Evolutionary conservation across 192 early-diverging fungal species (phyloP), one percentile per base, ranked within the genome.

Genomic region (Backusella tarrabulga): DNA sequence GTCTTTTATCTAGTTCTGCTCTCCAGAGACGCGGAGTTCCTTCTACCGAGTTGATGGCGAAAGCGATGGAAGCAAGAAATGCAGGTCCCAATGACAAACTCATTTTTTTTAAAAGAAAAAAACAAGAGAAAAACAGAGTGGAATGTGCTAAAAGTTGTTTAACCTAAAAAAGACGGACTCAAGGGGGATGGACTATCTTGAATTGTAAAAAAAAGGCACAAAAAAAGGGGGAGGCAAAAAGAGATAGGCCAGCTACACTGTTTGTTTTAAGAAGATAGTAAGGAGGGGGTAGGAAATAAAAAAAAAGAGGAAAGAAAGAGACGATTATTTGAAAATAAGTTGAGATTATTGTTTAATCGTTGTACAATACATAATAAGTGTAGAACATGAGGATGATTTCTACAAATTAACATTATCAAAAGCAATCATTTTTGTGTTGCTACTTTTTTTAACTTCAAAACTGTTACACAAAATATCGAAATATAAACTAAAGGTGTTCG

Each of bases 51-150:
- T 41, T 38, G 21, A 38, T 38, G 19, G 38, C 38, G 23, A 70
- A 29, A 14, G 68, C 68, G 36, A 70, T 70, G 68, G 68, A 70
- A 41, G 68, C 34, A 70, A 70, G 68, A 70, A 70, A 40, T 35
- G 34, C 38, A 23, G 38, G 21, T 23, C 35, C n/a, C 17, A 70
- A 68, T 68, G 56, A 63, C 56, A 68, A 70, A 40, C 68, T 70
- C 68, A 70, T 70, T 35, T 70, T 38, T 66, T 63, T n/a, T 12
- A 40, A 29, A 34, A 68, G 34, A 34, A 68, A 68, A 68, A 6
- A 68, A 23, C n/a, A 63, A 63, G n/a, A 68, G 12, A 44, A 19
- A 38, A 38, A 21, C 11, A 38, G n/a, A 21, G 19, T 36, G 68
- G 19, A 5, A 26, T 70, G n/a, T 70, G 11, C 6, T 70, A 23